Base-by-base conservation (phyloP, 2,329 filamentous ascomycete genomes). In the Apiospora saccharicola region DNA sequence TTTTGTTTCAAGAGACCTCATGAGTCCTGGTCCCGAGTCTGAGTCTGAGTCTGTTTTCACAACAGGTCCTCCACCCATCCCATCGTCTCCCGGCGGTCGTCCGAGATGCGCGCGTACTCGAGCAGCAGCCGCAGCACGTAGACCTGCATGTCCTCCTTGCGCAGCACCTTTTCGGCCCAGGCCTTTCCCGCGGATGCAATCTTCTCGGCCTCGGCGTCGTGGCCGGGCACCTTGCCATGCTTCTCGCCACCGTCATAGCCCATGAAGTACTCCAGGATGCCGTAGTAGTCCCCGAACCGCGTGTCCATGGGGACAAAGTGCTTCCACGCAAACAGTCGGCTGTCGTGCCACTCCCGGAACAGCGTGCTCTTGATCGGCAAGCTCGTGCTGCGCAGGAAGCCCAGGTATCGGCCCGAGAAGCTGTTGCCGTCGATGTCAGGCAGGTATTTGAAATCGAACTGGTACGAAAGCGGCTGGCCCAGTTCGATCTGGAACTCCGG, bases 221-320 rank as follows among this genome's bases (percentile, higher is more conserved):
- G 87, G 1, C 79, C 81, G 0, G 76, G 77, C 6, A 80, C 80
- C 57, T 64, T 64, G 30, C 37, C 30, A 16, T 30, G 16, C 13
- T 77, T 79, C 41, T 37, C 24, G 37, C 34, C 53, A 24, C 82
- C 85, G 0, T 81, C 78, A 75, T 91, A 90, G 1, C 91, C 91
- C 5, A 93, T 78, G 77, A 95, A 94, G 78, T 94, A 95, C 72
- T 92, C 90, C 86, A 94, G 86, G 71, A 94, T 90, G 61, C 89
- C 90, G 74, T 91, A 95, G 77, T 93, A 87, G 76, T 95, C 94
- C 47, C 88, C 83, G 77, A 91, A 95, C 1, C 90, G 88, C 77
- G 89, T 93, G 79, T 95, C 92, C 88, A 96, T 91, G 22, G 94
- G 94, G 1, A 95, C 91, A 77, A 94, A 96, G 81, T 96, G 94